These are phyloP conservation scores for Orbilia ellipsospora DNA, from an alignment of 2,329 filamentous ascomycete species.

Conservation along the genomic window DNA sequence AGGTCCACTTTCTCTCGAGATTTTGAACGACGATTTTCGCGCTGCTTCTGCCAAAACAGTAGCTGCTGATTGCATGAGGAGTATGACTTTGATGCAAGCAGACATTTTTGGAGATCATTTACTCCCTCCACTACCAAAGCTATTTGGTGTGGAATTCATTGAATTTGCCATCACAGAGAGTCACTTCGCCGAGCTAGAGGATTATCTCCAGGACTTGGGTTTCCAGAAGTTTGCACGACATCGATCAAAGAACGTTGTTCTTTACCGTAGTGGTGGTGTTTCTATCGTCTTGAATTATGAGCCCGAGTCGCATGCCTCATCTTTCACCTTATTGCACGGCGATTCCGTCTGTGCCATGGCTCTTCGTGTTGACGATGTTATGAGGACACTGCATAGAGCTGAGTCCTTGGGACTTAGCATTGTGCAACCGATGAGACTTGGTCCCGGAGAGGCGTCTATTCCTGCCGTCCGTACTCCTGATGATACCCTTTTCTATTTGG, in stretches of 20 bases:
- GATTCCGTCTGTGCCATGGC: slow-evolving; percentile 55
- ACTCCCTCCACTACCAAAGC: slow-evolving; percentile 52
- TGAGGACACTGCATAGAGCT: slow-evolving; percentile 45
- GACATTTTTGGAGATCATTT: slow-evolving; percentile 55
- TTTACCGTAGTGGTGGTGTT: slow-evolving; percentile 54
- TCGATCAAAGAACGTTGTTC: slow-evolving; percentile 53
- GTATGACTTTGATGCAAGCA: slow-evolving; percentile 54
- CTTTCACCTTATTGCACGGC: slow-evolving; percentile 55
- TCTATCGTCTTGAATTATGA: slow-evolving; percentile 56
- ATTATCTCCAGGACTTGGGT: slow-evolving; percentile 53
- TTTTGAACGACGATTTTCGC: slow-evolving; percentile 56
- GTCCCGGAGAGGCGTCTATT: slow-evolving; percentile 53
- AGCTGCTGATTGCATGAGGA: slow-evolving; percentile 55
- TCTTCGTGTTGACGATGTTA: slow-evolving; percentile 53
- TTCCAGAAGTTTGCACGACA: slow-evolving; percentile 55
- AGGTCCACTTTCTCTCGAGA: slow-evolving; percentile 55
- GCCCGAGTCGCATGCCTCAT: slow-evolving; percentile 55
- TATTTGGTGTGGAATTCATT: slow-evolving; percentile 56
- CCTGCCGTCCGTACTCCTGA: slow-evolving; percentile 55
- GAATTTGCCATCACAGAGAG: slow-evolving; percentile 57
- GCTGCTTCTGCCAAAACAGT: slow-evolving; percentile 54
- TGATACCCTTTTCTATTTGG: slow-evolving; percentile 55
- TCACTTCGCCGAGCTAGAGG: slow-evolving; percentile 49
- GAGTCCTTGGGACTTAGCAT: slow-evolving; percentile 53
- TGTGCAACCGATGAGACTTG: slow-evolving; percentile 51